Evolutionary conservation across 75 land plant species (phyloP).

Genomic region (Picea sitchensis): DNA sequence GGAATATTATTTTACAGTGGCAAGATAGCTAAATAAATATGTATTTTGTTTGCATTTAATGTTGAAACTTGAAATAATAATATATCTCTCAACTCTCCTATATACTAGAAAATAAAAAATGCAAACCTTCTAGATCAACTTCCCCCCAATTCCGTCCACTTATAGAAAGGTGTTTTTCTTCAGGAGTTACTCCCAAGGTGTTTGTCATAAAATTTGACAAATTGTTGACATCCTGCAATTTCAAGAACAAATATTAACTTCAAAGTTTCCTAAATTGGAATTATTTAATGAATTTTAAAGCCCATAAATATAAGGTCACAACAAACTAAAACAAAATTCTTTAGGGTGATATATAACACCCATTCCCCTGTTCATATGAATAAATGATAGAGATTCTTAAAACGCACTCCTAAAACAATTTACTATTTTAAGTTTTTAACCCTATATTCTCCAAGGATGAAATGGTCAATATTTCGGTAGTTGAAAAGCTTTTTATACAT

Average conservation of each 20-base stretch:
- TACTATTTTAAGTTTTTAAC: not conserved
- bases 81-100: not conserved
- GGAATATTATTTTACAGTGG: not conserved
- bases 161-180: constrained; percentile 44
- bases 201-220: constrained; percentile 25
- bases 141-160: constrained; percentile 60
- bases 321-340: not conserved
- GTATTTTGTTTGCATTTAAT: not conserved
- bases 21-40: not conserved
- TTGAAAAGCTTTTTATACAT: not conserved
- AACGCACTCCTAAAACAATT: not conserved
- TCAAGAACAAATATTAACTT: not conserved
- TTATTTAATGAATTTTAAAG: not conserved
- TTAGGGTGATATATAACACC: not conserved
- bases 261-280: not conserved
- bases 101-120: not conserved
- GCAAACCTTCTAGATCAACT: constrained; percentile 28
- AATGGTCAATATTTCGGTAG: not conserved
- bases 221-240: constrained; percentile 38
- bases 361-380: not conserved
- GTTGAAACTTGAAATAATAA: no score
- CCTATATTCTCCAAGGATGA: not conserved
- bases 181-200: constrained; percentile 43
- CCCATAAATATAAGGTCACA: not conserved
- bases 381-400: not conserved